Base-by-base conservation (phyloP, 495 filamentous ascomycete genomes). In the Daldinia decipiens region DNA sequence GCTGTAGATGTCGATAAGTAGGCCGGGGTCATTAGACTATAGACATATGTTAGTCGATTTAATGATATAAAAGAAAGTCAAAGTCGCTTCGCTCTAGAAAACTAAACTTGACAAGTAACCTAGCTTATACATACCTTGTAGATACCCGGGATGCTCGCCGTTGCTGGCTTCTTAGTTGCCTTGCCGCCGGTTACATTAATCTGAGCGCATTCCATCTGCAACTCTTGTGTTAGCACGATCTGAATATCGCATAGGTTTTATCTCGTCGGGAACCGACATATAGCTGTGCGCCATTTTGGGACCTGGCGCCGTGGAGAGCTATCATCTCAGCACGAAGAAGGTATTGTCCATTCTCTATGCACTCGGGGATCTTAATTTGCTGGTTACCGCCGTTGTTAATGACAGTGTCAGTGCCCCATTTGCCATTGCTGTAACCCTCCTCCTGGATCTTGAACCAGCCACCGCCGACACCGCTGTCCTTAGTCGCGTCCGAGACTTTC, bases 301-400 rank as follows among this genome's bases (percentile, higher is more conserved):
- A 75, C 0, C 77, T 62, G 0, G 82, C 82, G 29, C 65, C 80
- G 59, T 87, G 85, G 5, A 87, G 77, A 0, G 82, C 84, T 43
- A 87, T 82, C 73, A 85, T 78, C 75, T 86, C 85, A 5, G 82
- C 81, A 4, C 85, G 81, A 27, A 87, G 77, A 0, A 87, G 79
- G 64, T 84, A 85, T 61, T 84, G 78, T 4, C 82, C 82, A 3
- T 75, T 62, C n/a, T 78, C 74, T 27, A 85, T 74, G 59, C 83
- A 85, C 31, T 74, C 69, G 24, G 82, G 83, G 72, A 85, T 83
- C 52, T 75, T 74, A 62, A 85, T 82, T 55, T 74, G 71, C 31
- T 84, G 82, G 24, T 75, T 62, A 19, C 83, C 83, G 45, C 66
- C 80, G 78, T 82, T 80, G 67, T 68, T 73, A 54, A 84, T 85